Base-by-base conservation (phyloP, 371 early-diverging fungal species). In the Mucor saturninus region DNA sequence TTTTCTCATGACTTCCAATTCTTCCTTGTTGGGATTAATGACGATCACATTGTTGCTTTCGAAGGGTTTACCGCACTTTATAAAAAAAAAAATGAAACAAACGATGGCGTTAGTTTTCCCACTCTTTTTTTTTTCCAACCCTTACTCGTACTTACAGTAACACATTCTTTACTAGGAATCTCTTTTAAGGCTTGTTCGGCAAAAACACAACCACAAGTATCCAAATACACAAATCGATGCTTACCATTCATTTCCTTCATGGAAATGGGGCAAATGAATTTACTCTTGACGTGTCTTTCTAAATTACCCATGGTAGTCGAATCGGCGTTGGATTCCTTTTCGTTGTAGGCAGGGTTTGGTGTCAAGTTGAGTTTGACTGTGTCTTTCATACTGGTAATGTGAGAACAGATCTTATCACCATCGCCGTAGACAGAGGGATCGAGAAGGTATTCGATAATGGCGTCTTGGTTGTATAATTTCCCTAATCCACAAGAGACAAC, bases 241-340 rank as follows among this genome's bases (percentile, higher is more conserved):
- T 91, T 91, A 10, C 97, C 97, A 68, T 93, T 95, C 95, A 98
- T 95, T 79, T 96, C 97, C 71, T 92, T 93, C 79, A 87, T 79
- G 0, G 97, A 91, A 11, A 98, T 79, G 1, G 98, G 98, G 64
- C 98, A 98, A 28, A 92, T 83, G 64, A 91, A 97, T 67, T 71
- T 83, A 26, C 89, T 71, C 64, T 77, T 81, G 57, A 83, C 70
- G 50, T 75, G 82, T 64, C 73, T 81, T 28, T 88, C 86, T 31
- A 77, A 50, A 37, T 75, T 72, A 4, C 85, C 81, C 60, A 80
- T 77, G 7, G 72, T 84, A 11, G 76, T 65, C 42, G 74, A 58
- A 68, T 83, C 73, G 50, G 59, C 37, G 38, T 64, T 56, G 37
- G 56, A 49, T 58, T 71, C 52, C 26, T 74, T 65, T 64, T 82